These are phyloP conservation scores for Crithidia sp. DNA, from an alignment of 208 protist genomes.

Conservation along the genomic window DNA sequence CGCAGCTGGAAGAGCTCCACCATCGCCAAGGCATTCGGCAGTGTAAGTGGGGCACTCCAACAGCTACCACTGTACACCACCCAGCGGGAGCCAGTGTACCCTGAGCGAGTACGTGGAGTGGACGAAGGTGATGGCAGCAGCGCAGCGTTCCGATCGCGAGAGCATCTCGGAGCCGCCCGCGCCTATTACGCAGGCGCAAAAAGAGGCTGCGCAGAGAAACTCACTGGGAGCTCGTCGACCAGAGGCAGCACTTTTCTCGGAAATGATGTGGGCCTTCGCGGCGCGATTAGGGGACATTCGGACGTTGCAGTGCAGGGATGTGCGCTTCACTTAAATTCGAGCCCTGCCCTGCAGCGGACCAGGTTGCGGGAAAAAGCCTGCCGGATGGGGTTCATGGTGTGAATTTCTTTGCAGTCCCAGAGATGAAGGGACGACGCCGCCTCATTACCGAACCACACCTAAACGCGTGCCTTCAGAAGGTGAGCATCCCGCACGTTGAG, in stretches of 20 bases:
- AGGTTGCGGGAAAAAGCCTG: neutral
- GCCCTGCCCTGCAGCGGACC: neutral
- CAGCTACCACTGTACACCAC: neutral
- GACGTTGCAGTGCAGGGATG: neutral
- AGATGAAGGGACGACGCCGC: neutral
- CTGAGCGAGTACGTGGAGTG: neutral
- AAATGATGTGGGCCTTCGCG: constrained; percentile 10
- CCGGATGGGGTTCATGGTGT: neutral
- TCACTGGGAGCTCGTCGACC: neutral
- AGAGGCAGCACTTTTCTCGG: neutral
- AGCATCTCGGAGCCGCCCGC: neutral
- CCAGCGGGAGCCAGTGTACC: neutral
- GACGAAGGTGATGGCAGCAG: neutral
- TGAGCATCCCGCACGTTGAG: neutral
- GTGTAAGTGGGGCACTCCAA: neutral
- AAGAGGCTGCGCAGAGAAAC: neutral
- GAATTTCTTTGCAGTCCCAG: neutral
- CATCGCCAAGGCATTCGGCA: neutral
- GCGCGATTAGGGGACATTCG: neutral
- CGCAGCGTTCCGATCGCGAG: neutral
- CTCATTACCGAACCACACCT: neutral
- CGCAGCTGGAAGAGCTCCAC: neutral
- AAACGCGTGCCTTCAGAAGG: neutral
- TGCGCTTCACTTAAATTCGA: neutral
- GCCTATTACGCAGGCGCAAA: neutral